Evolutionary conservation across 2,329 filamentous ascomycete genomes (phyloP), one percentile per base, ranked within the genome.

Genomic region (Coniochaeta sp.): DNA sequence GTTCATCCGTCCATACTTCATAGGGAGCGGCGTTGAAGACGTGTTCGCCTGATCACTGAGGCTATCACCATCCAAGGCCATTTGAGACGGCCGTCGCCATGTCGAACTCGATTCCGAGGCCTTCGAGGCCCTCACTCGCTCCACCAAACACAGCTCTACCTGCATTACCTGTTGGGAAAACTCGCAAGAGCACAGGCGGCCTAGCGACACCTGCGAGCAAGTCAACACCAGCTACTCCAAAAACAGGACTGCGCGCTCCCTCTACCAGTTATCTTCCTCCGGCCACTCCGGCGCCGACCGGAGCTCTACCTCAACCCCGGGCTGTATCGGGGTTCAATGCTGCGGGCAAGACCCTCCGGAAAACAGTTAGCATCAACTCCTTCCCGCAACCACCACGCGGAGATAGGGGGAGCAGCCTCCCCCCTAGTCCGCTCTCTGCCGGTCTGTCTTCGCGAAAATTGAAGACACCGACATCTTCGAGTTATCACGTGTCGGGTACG

Each of bases 341-440:
- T 34, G 78, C 84, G 5, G 85, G 86, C 28, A 93, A 88, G 73
- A 85, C 87, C 1, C 75, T 97, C 59, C 86, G 92, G 63, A 96
- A 96, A 75, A 90, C 90, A 1, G 89, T 96, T 69, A 97, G 93
- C 79, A 96, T 97, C 69, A 93, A 93, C 70, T 88, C 91, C 1
- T 97, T 98, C 70, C 93, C 93, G 32, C 90, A 96, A 65, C 93
- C 93, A 16, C 93, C 93, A 16, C 87, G 87, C 65, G 84, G 86
- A 55, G 80, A 75, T 59, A 81, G 83, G 65, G 75, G 79, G 55
- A 77, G 77, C 67, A 91, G 81, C 74, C 77, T 86, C 60, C 90
- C 84, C 58, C 84, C 81, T 59, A 84, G 84, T 74, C 85, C 81
- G 63, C 74, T 87, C 54, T 80, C 82, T 19, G 77, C 74, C 61